Evolutionary conservation across 2,329 filamentous ascomycete species (phyloP).

Genomic region (Curvularia sp.): DNA sequence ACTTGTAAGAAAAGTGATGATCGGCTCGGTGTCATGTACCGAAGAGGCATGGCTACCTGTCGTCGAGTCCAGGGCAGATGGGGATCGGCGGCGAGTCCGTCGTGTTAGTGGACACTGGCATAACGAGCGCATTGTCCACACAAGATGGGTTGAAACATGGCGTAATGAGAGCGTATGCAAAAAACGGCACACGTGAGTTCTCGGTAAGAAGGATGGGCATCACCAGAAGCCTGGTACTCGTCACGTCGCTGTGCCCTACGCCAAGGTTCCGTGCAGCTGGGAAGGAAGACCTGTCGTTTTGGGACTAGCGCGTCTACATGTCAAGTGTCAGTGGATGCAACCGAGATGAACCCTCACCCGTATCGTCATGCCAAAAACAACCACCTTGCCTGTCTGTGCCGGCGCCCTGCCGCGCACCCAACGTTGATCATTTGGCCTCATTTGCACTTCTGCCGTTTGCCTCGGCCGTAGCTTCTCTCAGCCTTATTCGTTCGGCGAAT

Average conservation of each 20-base stretch:
- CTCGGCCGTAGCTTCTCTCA: conserved; percentile 10
- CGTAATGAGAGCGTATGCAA: not conserved
- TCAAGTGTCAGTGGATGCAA: not conserved
- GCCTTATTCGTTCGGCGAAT: conserved; percentile 1
- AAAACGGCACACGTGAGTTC: not conserved
- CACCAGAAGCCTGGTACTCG: not conserved
- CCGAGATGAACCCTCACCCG: conserved; percentile 14
- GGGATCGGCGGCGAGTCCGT: conserved; percentile 16
- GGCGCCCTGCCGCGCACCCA: conserved; percentile 1
- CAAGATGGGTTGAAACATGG: not conserved
- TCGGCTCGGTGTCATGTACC: conserved; percentile 13
- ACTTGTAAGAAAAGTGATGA: not conserved
- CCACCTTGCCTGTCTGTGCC: conserved; percentile 6
- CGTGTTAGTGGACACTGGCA: not conserved
- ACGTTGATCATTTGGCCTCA: not conserved
- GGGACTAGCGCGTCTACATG: conserved; percentile 1
- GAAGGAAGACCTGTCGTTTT: conserved; percentile 2
- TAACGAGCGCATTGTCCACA: not conserved
- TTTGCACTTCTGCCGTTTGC: conserved; percentile 1
- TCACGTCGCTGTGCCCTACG: not conserved
- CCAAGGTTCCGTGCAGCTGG: conserved; percentile 4
- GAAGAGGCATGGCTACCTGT: conserved; percentile 11
- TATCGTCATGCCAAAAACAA: conserved; percentile 12
- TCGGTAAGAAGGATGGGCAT: not conserved
- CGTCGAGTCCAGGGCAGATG: conserved; percentile 3